Evolutionary conservation across 139 green algal genomes (phyloP).

Genomic region (Chlamydomonas eustigma): DNA sequence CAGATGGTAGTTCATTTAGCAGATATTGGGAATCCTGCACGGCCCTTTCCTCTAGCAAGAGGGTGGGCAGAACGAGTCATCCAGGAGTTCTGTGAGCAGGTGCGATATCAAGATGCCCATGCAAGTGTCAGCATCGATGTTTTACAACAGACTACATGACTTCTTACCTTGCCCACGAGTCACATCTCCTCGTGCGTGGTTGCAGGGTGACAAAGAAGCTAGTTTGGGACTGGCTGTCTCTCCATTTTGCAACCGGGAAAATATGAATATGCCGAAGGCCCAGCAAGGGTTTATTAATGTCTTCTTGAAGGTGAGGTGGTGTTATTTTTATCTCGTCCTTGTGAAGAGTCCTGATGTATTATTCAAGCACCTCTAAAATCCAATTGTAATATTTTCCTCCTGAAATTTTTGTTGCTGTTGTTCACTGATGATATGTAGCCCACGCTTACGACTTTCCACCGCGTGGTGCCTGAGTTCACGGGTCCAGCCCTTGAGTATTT

Average conservation of each 20-base stretch:
- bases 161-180: not conserved
- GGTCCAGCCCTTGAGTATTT: slow-evolving; percentile 39
- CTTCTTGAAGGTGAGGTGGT: slow-evolving; percentile 42
- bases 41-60: slow-evolving; percentile 46
- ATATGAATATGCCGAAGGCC: slow-evolving; percentile 56
- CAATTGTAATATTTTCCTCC: too few relatives aligned
- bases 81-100: slow-evolving; percentile 59
- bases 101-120: too few relatives aligned
- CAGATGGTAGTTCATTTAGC: slow-evolving; percentile 59
- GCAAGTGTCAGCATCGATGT: too few relatives aligned
- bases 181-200: not conserved
- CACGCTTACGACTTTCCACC: slow-evolving; percentile 39
- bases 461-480: slow-evolving; percentile 38
- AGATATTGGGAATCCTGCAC: slow-evolving; percentile 58
- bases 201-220: slow-evolving; percentile 69
- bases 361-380: not conserved
- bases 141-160: not conserved
- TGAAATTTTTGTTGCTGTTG: not conserved
- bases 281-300: slow-evolving; percentile 63
- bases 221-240: slow-evolving; percentile 54
- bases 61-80: slow-evolving; percentile 58
- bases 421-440: slow-evolving; percentile 27
- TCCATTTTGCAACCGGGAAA: slow-evolving; percentile 57
- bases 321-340: not conserved
- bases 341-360: slow-evolving; percentile 1